Evolutionary conservation across 1,284 basidiomycete species (phyloP), one percentile per base, ranked within the genome.

Genomic region (Neolentinus lepideus): DNA sequence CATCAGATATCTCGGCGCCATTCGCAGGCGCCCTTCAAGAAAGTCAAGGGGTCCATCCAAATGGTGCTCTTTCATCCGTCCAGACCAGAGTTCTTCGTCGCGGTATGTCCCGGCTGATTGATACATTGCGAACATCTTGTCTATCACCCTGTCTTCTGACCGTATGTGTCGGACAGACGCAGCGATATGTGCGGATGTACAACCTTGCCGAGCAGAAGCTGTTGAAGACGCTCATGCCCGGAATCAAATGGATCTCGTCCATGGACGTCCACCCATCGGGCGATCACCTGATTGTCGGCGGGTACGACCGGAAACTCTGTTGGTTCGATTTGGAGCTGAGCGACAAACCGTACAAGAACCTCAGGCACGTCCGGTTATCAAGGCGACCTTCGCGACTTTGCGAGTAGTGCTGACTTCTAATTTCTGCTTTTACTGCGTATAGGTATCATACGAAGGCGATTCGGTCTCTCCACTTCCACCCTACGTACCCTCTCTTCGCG

Each of bases 281-380:
- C 43, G 94, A 98, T 66, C 94, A 99, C 75, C 75, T 99, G 59
- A 91, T 99, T 61, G 90, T 99, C 46, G 97, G 97, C 58, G 91
- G 91, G 54, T 99, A 99, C 72, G 97, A 99, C 75, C 89, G 92
- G 63, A 96, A 98, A 71, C 75, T 99, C 16, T 94, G 92, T 66
- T 99, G 97, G 97, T 99, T 99, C 71, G 97, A 99, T 75, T 77
- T 99, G 58, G 97, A 99, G 67, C 83, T 99, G 55, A 91, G 88
- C 64, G 88, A 90, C 62, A 94, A 96, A 69, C 97, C 97, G 1
- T 99, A 95, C 81, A 97, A 97, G 74, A 87, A 97, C 56, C 76
- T 99, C 63, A 85, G 94, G 86, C 92, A 58, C 48, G 69, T 58
- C 22, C 10, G 11, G 21, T 51, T 24, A 12, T 24, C 31, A 60